phyloP scores from a whole-genome alignment of 805 yeast genomes.

The Candida yuanshanica region DNA sequence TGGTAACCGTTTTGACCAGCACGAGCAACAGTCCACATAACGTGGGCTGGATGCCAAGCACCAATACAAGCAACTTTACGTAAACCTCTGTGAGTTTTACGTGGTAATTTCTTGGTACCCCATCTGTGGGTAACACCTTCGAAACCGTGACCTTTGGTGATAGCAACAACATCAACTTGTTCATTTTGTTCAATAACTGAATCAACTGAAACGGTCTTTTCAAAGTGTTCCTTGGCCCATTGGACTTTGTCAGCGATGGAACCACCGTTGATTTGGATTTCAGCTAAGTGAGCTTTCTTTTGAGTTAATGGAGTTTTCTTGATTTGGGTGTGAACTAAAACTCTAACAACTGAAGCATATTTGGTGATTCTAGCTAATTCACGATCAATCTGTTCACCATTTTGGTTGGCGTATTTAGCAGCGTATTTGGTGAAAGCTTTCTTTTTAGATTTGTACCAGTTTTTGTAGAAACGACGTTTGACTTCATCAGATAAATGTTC shows the following conservation, averaged over 20 bases:
- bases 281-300: constrained; percentile 99
- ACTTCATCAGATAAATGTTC: constrained; percentile 99
- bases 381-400: constrained; percentile 82
- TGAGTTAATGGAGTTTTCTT: constrained; percentile 98
- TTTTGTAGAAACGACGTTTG: constrained; percentile 99
- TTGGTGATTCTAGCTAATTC: constrained; percentile 98
- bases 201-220: constrained; percentile 95
- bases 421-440: constrained; percentile 99
- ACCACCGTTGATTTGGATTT: constrained; percentile 99
- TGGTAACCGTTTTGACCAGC: constrained; percentile 99
- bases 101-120: constrained; percentile 99
- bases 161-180: constrained; percentile 97
- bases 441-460: constrained; percentile 99
- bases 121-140: constrained; percentile 99
- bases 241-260: constrained; percentile 94
- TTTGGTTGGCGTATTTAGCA: constrained; percentile 91
- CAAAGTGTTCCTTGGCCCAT: constrained; percentile 99
- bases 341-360: constrained; percentile 98
- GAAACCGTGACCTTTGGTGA: constrained; percentile 99
- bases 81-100: constrained; percentile 99
- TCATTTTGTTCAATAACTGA: constrained; percentile 98
- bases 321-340: constrained; percentile 98
- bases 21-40: constrained; percentile 99
- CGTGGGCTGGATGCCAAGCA: constrained; percentile 99
- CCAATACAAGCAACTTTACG: constrained; percentile 99